Evolutionary conservation across 73 alveolate species (phyloP), one percentile per base, ranked within the genome.

Genomic region (Halteria grandinella): DNA sequence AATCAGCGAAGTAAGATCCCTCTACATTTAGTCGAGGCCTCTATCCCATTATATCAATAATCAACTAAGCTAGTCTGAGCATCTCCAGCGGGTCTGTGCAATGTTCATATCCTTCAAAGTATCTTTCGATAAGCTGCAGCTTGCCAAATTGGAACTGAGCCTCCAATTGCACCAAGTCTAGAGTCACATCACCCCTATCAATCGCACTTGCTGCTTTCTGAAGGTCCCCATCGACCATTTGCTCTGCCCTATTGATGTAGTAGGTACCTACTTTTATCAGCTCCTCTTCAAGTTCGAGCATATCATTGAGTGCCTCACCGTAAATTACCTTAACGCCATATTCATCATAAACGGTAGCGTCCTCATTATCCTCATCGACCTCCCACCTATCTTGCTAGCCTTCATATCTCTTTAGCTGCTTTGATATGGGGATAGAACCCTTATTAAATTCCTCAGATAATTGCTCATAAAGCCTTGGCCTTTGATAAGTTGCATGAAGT

Each of bases 371-470:
- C 12, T 31, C 3, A 54, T 72, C 54, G 49, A 83, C 17, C 36
- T 25, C 57, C 15, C 66, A 60, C 24, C 39, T 41, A 32, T 60
- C 80, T 8, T 72, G 50, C 51, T 87, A 43, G 1, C 92, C 85
- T 28, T 14, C 10, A 36, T 18, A 55, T 36, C 18, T 23, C n/a
- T 17, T 52, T 53, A 1, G 76, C 15, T 1, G 32, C 53, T 51
- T 70, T 32, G 14, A 10, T 17, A 15, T 50, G n/a, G n/a, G n/a
- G n/a, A n/a, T n/a, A n/a, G n/a, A n/a, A n/a, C n/a, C n/a, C n/a
- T 70, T 37, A 28, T 39, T 66, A 36, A 48, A n/a, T 1, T 33
- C 29, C 17, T 34, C 64, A 15, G 51, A 32, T 5, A 48, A 18
- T 54, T 20, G 20, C 25, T 73, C 74, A 55, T 24, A 52, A 28